Evolutionary conservation across 306 rosid genomes (phyloP).

Genomic region (Citrullus colocynthis): DNA sequence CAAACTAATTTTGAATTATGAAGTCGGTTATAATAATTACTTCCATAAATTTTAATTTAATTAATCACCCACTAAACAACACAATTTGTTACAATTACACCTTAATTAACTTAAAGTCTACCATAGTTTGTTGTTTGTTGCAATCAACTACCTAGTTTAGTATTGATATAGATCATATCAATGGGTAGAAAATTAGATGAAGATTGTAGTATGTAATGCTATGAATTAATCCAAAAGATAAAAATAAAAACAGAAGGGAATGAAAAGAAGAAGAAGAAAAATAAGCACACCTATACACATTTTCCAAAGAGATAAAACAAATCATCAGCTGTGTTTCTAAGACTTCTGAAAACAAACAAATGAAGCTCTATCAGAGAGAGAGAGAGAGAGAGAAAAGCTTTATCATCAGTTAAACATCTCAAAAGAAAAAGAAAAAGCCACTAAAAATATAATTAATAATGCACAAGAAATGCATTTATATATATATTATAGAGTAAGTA

Average conservation of each 20-base stretch:
- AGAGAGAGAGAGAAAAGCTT: background rate
- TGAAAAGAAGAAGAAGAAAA: background rate
- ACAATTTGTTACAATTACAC: too few species aligned
- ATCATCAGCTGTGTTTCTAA: background rate
- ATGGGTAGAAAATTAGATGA: background rate
- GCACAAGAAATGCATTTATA: background rate
- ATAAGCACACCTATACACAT: conserved; percentile 1
- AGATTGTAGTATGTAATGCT: background rate
- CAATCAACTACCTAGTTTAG: too few species aligned
- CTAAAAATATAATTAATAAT: background rate
- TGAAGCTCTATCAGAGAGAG: background rate
- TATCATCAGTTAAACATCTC: background rate
- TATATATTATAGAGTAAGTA: too few species aligned
- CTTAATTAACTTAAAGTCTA: too few species aligned
- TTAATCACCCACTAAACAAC: too few species aligned
- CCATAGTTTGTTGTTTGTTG: too few species aligned
- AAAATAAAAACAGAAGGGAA: background rate
- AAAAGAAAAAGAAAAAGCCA: background rate
- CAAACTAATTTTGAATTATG: too few species aligned
- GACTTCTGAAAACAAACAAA: background rate
- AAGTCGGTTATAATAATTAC: too few species aligned
- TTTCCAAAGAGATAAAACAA: background rate
- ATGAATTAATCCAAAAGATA: background rate
- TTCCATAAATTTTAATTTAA: too few species aligned
- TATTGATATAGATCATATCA: too few species aligned